Evolutionary conservation across 768 basidiomycete genomes (phyloP), one percentile per base, ranked within the genome.

Genomic region (Hygrophoropsis aurantiaca): DNA sequence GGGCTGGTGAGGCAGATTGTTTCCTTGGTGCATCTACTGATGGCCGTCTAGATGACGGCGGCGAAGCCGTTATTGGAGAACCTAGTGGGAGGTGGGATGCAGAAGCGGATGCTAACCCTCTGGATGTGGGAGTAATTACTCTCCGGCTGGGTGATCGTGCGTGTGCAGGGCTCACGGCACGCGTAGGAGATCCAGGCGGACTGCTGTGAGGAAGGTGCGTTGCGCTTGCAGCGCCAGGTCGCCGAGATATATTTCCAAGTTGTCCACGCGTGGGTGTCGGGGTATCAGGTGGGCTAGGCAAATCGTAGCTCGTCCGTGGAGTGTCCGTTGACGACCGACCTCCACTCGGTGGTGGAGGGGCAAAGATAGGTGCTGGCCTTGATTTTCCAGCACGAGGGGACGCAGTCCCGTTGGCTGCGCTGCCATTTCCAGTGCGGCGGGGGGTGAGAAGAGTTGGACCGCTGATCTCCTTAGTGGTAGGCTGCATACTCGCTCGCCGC

Each of bases 31-130:
- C 41, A 13, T 67, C 66, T 13, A 62, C 32, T 15, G 62, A 66
- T 13, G 61, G 53, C 45, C 62, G 58, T 23, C 65, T 61, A 30
- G 58, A 58, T 40, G 61, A 42, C 20, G 61, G 47, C 4, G 69
- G 60, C 11, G 74, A 56, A 27, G 56, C 57, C 9, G 61, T 52
- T 39, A 41, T 51, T 16, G 42, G 23, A 6, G 61, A 56, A 24
- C 56, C 61, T 8, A 75, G 63, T n/a, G 78, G 76, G 42, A 80
- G 66, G 53, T 79, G 75, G 2, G 80, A 74, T 3, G 77, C 63
- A 3, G 83, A 81, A 5, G 73, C 55, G 2, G 82, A 80, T 5
- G 70, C 60, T 16, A 75, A 56, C 23, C 74, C 72, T 49, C 75
- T 73, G 21, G 67, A 69, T 9, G 67, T 65, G 32, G 73, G 73